Evolutionary conservation across 805 yeast genomes (phyloP), one percentile per base, ranked within the genome.

Genomic region (Jamesozyma spencerorum): DNA sequence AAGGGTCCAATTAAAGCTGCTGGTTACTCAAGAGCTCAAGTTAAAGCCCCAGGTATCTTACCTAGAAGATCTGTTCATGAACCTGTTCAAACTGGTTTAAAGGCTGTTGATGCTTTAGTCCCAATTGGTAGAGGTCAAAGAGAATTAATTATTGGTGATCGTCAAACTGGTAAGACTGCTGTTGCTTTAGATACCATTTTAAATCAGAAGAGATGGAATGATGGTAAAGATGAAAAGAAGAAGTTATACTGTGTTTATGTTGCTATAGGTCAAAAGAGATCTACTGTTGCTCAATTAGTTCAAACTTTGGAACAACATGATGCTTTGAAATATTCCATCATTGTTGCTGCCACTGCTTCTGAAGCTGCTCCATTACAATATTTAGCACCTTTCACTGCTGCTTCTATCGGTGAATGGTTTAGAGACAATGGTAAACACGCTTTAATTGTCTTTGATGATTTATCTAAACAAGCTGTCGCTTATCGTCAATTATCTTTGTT

Each of bases 81-180:
- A 80, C 98, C 99, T 69, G 92, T 92, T 83, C 98, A 92, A 78
- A 90, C 98, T 63, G 99, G 98, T 82, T 82, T 92, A 67, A 92
- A 92, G 79, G 81, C 97, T 51, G 96, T 92, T 60, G 99, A 92
- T 69, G 90, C 98, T 67, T 81, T 92, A 64, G 99, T 92, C 71
- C 98, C 98, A 72, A 72, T 92, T 62, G 98, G 98, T 69, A 92
- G 98, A 84, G 98, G 98, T 71, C 98, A 92, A 77, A 92, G 98
- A 85, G 98, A 92, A 79, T 77, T 92, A 84, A 90, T 90, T 65
- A 90, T 90, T 68, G 98, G 98, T 82, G 98, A 90, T 74, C 90
- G 98, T 80, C 98, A 92, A 79, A 92, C 98, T 64, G 98, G 98
- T 83, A 92, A 92, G 80, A 92, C 98, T 66, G 96, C 97, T 54